These are phyloP conservation scores for Spirogloea muscicola DNA, from an alignment of 139 green algal species.

Conservation along the genomic window DNA sequence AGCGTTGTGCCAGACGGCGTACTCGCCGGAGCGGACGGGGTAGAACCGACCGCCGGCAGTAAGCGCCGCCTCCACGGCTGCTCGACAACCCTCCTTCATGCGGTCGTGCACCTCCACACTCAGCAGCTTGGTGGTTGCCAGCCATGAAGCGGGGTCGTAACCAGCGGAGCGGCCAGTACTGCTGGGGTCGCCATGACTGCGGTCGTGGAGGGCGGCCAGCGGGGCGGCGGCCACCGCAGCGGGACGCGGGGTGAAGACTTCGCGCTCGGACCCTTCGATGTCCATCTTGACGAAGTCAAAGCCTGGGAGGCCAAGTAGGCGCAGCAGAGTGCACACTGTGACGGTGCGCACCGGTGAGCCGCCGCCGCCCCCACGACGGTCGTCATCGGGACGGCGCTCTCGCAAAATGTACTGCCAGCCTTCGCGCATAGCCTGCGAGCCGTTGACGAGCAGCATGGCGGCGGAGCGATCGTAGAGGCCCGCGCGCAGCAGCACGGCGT, in stretches of 20 bases:
- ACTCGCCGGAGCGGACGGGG: too few relatives aligned
- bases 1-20: too few relatives aligned
- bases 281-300: constrained; percentile 42
- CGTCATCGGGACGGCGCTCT: not conserved
- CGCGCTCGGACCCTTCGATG: constrained; percentile 29
- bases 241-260: constrained; percentile 19
- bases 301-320: not conserved
- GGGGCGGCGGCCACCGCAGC: too few relatives aligned
- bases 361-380: not conserved
- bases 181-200: too few relatives aligned
- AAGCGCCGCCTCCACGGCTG: too few relatives aligned
- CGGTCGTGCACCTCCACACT: too few relatives aligned
- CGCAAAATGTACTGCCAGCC: not conserved
- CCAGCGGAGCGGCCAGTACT: too few relatives aligned
- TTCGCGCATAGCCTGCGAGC: not conserved
- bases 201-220: too few relatives aligned
- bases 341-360: not conserved
- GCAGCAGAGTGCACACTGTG: constrained; percentile 28
- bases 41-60: too few relatives aligned
- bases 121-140: too few relatives aligned
- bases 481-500: not conserved
- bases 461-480: not conserved
- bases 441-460: constrained; percentile 2
- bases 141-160: too few relatives aligned
- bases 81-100: too few relatives aligned